These are phyloP conservation scores for Sarocladium kiliense DNA, from an alignment of 2,329 filamentous ascomycete genomes.

Conservation along the genomic window DNA sequence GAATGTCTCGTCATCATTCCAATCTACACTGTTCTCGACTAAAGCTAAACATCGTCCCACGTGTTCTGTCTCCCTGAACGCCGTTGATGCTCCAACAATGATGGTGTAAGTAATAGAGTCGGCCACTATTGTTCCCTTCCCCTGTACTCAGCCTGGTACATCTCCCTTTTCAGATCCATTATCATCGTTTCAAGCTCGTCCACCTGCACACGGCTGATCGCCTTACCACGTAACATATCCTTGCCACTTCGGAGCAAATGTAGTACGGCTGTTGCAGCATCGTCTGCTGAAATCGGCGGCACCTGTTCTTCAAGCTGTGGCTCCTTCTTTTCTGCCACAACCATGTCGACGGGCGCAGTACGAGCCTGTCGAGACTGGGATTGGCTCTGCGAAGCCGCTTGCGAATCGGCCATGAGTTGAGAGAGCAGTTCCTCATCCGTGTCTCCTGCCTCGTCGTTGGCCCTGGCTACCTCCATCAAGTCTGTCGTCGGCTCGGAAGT, in stretches of 20 bases:
- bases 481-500: background rate
- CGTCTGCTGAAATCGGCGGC: too few species aligned
- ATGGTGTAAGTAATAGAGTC: background rate
- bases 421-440: conserved; percentile 37
- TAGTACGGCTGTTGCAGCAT: conserved; percentile 17
- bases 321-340: conserved; percentile 12
- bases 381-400: conserved; percentile 30
- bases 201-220: conserved; percentile 60
- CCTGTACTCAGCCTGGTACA: conserved; percentile 65
- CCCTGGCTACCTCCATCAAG: background rate
- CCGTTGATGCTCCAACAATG: background rate
- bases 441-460: conserved; percentile 21
- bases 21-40: background rate
- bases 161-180: conserved; percentile 70
- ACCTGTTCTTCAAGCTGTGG: background rate
- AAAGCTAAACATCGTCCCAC: too few species aligned
- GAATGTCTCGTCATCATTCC: background rate
- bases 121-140: conserved; percentile 27
- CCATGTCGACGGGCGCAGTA: conserved; percentile 9
- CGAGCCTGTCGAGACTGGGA: conserved; percentile 13
- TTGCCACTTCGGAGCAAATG: conserved; percentile 36
- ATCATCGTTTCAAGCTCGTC: conserved; percentile 71
- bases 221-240: conserved; percentile 51
- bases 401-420: conserved; percentile 34
- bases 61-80: background rate